Evolutionary conservation across 2,329 filamentous ascomycete species (phyloP).

Genomic region (Rosellinia necatrix): DNA sequence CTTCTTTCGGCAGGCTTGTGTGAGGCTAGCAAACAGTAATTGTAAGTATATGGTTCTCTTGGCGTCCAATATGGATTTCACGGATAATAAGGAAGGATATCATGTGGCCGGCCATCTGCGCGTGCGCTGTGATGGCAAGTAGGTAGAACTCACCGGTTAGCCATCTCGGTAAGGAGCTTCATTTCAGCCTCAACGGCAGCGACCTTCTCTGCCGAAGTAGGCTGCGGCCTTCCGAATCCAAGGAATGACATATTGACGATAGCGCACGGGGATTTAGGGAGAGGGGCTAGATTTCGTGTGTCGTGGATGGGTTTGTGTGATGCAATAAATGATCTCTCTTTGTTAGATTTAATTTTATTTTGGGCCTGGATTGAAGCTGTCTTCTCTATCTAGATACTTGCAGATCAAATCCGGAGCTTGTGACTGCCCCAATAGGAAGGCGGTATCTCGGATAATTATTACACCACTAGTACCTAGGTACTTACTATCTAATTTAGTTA

Average conservation of each 20-base stretch:
- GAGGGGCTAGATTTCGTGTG: neutral
- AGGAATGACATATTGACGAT: constrained; percentile 69
- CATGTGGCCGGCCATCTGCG: no score
- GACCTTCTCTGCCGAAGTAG: constrained; percentile 96
- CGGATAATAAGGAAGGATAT: neutral
- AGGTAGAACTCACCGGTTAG: constrained; percentile 81
- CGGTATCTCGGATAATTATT: constrained; percentile 33
- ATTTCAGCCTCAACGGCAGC: constrained; percentile 95
- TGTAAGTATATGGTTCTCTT: constrained; percentile 23
- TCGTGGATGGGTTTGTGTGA: neutral
- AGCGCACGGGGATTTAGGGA: neutral
- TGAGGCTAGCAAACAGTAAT: constrained; percentile 60
- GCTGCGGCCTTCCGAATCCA: constrained; percentile 76
- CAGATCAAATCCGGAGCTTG: neutral
- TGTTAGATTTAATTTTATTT: neutral
- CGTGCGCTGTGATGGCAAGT: no score
- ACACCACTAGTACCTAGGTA: constrained; percentile 14
- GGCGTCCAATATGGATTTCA: neutral
- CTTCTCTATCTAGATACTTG: constrained; percentile 9
- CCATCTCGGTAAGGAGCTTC: constrained; percentile 97
- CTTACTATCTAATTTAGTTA: no score
- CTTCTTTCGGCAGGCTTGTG: constrained; percentile 89
- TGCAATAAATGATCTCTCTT: constrained; percentile 1
- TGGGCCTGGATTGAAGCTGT: constrained; percentile 3
- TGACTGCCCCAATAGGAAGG: constrained; percentile 30